These are phyloP conservation scores for Aegle marmelos DNA, from an alignment of 345 rosid species.

Conservation along the genomic window DNA sequence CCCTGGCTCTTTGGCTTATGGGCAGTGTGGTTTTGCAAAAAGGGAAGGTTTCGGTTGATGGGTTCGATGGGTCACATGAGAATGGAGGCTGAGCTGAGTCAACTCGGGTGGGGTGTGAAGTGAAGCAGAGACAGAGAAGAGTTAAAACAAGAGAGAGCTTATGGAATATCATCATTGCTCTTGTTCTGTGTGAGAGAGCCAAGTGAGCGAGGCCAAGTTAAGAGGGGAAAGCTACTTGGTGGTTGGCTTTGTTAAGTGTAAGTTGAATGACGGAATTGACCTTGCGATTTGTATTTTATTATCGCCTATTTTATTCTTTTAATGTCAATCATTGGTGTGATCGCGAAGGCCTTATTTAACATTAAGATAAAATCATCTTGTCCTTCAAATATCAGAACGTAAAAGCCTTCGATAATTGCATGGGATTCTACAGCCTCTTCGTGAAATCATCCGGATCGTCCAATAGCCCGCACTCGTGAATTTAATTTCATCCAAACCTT, in stretches of 20 bases:
- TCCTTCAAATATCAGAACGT: too few species aligned
- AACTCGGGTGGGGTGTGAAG: slow-evolving; percentile 6
- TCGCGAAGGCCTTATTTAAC: too few species aligned
- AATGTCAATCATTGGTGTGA: too few species aligned
- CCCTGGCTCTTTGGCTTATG: slow-evolving; percentile 50
- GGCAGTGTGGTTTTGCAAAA: slow-evolving; percentile 64
- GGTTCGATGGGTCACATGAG: slow-evolving; percentile 52
- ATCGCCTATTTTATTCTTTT: too few species aligned
- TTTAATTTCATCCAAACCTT: background rate
- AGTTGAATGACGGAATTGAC: slow-evolving; percentile 4
- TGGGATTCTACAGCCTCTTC: background rate
- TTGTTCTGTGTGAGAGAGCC: background rate
- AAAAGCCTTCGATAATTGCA: background rate
- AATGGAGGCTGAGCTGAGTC: slow-evolving; percentile 47
- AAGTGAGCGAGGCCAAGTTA: background rate
- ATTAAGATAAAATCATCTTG: too few species aligned
- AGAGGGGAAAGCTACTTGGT: background rate
- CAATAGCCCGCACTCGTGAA: background rate
- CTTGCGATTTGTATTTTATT: background rate
- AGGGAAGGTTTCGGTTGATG: slow-evolving; percentile 41
- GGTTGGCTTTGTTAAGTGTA: background rate
- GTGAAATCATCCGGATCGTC: background rate
- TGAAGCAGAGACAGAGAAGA: background rate
- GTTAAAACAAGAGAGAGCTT: background rate
- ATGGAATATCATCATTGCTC: slow-evolving; percentile 9